phyloP scores from a whole-genome alignment of 805 yeast species.

The Starmerella stellata region DNA sequence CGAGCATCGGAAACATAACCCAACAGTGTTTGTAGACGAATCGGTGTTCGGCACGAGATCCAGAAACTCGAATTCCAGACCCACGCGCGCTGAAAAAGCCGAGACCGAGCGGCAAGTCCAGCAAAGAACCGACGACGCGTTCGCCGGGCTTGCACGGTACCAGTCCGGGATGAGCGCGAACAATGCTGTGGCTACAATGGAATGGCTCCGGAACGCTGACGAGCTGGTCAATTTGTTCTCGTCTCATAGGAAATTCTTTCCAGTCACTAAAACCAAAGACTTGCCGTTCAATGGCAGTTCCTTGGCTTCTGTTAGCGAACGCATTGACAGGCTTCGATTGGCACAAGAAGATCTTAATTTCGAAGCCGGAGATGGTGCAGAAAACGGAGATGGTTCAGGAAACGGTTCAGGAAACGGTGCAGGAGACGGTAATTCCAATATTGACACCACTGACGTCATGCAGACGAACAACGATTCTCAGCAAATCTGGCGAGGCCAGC shows the following conservation, averaged over 20 bases:
- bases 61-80: conserved; percentile 7
- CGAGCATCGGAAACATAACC: neutral
- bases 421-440: neutral
- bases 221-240: conserved; percentile 72
- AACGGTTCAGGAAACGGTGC: conserved; percentile 8
- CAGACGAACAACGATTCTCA: conserved; percentile 5
- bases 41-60: neutral
- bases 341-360: conserved; percentile 9
- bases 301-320: conserved; percentile 46
- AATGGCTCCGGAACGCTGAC: conserved; percentile 73
- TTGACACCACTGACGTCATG: neutral
- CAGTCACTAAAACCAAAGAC: conserved; percentile 46
- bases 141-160: conserved; percentile 34
- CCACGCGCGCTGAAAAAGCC: conserved; percentile 14
- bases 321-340: conserved; percentile 19
- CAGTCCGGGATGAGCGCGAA: conserved; percentile 31
- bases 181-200: conserved; percentile 42
- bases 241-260: conserved; percentile 59
- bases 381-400: conserved; percentile 20
- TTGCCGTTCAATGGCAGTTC: conserved; percentile 11
- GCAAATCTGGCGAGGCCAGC: conserved; percentile 49
- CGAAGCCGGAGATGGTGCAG: conserved; percentile 25
- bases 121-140: conserved; percentile 24
- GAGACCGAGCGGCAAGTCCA: conserved; percentile 39
- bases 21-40: conserved; percentile 7